phyloP scores from a whole-genome alignment of 2,329 filamentous ascomycete genomes.

The Diplodia mutila region DNA sequence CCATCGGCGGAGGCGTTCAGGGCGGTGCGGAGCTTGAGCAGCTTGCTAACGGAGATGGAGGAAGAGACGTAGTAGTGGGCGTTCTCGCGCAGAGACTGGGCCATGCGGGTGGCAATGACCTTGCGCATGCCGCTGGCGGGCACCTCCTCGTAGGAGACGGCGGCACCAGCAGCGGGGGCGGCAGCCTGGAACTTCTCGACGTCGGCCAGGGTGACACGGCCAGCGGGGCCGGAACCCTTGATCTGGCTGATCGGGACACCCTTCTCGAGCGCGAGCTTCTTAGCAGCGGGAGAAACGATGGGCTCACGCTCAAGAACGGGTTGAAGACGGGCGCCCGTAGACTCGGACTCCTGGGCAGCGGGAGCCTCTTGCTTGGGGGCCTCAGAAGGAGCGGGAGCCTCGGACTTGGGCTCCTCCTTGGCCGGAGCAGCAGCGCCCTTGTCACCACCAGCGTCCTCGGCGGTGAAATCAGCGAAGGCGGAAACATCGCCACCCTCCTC shows the following conservation, averaged over 20 bases:
- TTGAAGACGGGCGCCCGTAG: slow-evolving; percentile 77
- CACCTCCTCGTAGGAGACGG: slow-evolving; percentile 76
- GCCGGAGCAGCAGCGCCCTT: slow-evolving; percentile 64
- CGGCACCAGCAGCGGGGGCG: slow-evolving; percentile 47
- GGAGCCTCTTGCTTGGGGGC: slow-evolving; percentile 50
- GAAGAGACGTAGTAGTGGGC: slow-evolving; percentile 98
- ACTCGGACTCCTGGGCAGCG: slow-evolving; percentile 70
- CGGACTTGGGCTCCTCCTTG: slow-evolving; percentile 66
- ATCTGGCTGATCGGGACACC: slow-evolving; percentile 75
- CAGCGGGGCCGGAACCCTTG: slow-evolving; percentile 85
- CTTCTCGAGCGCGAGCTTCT: slow-evolving; percentile 83
- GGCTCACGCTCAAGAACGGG: slow-evolving; percentile 81
- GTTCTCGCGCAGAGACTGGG: slow-evolving; percentile 88
- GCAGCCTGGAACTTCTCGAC: slow-evolving; percentile 80
- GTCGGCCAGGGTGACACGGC: slow-evolving; percentile 88
- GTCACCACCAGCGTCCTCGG: slow-evolving; percentile 89
- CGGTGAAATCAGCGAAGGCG: slow-evolving; percentile 84
- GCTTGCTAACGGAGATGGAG: slow-evolving; percentile 88
- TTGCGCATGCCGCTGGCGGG: slow-evolving; percentile 94
- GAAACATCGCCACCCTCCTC: slow-evolving; percentile 87
- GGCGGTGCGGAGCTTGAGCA: slow-evolving; percentile 92
- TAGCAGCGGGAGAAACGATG: slow-evolving; percentile 71
- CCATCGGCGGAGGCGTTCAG: slow-evolving; percentile 87
- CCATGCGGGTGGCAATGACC: slow-evolving; percentile 90
- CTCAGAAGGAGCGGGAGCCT: slow-evolving; percentile 62